Percentiles rank a stretch among this genome's conserved stretches.
Conservation (phyloP, 2,329 filamentous ascomycete species). For the Penicillium hesseltinei region DNA sequence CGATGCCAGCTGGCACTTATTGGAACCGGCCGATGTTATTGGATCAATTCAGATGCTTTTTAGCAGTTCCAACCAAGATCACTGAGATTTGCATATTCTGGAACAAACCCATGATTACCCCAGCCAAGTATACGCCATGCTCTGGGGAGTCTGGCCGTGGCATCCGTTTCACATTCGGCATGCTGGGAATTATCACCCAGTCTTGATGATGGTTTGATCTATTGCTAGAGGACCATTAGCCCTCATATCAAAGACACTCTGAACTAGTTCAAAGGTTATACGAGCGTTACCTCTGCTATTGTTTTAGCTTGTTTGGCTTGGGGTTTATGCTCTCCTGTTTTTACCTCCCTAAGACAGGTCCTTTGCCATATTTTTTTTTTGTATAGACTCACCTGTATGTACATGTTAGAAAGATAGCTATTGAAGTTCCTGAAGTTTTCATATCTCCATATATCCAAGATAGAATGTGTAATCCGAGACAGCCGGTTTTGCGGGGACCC, state of each 20-base stretch:
- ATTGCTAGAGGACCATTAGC: background rate
- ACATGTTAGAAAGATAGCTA: background rate
- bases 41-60: constrained; percentile 59
- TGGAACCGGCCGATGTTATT: constrained; percentile 86
- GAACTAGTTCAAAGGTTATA: background rate
- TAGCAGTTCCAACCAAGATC: constrained; percentile 38
- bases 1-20: constrained; percentile 81
- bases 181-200: background rate
- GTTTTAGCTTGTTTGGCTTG: background rate
- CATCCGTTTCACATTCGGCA: background rate
- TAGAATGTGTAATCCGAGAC: background rate
- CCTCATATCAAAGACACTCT: background rate
- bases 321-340: background rate
- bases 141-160: background rate
- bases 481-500: constrained; percentile 8
- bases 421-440: background rate
- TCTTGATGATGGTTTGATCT: background rate
- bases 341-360: background rate
- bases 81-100: constrained; percentile 12
- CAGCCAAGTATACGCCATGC: background rate
- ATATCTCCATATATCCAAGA: background rate
- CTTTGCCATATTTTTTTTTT: background rate
- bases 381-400: constrained; percentile 1
- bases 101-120: background rate
- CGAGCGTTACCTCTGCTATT: background rate